Base-by-base conservation (phyloP, 2,329 filamentous ascomycete genomes). In the Scedosporium apiospermum region DNA sequence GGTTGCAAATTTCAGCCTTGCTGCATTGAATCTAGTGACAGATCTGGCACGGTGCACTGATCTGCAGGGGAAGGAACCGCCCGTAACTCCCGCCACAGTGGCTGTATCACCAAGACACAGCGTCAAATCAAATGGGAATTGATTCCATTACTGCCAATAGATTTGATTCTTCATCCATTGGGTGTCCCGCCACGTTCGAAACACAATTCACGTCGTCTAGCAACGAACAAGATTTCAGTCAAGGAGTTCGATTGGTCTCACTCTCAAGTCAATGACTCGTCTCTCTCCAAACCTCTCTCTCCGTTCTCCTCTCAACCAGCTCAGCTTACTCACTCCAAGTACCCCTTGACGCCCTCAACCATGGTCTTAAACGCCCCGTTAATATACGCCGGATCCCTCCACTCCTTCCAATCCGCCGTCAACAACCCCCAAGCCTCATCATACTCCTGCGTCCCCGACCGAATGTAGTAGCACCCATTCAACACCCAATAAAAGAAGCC, bases 401-500 rank as follows among this genome's bases (percentile, higher is more conserved):
- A 83, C 3, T 67, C 73, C 3, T 76, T 78, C 82, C 82, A 86
- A 64, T 84, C 78, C 55, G 81, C 79, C 44, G 75, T 81, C 63
- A 82, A 69, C 63, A 84, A 68, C 1, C 83, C 84, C 82, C 83
- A 87, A 0, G 73, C 71, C 71, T 87, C 84, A 30, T 86, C 83
- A 59, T 71, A 79, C 67, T 86, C 82, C 68, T 83, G 81, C 0
- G 63, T 74, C 0, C 82, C 83, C 5, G 72, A 68, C 1, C 83
- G 73, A 62, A 81, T 77, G 66, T 86, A 86, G 67, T 87, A 87
- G 67, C 81, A 83, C 1, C 82, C 83, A 0, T 76, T 76, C 14
- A 88, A 62, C 41, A 84, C 84, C 80, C 83, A 86, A 71, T 82
- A 75, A 70, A 82, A 78, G 83, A 83, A 84, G 12, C 83, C 78